Evolutionary conservation across 2,329 filamentous ascomycete genomes (phyloP).

Genomic region (Cercospora citrullina): DNA sequence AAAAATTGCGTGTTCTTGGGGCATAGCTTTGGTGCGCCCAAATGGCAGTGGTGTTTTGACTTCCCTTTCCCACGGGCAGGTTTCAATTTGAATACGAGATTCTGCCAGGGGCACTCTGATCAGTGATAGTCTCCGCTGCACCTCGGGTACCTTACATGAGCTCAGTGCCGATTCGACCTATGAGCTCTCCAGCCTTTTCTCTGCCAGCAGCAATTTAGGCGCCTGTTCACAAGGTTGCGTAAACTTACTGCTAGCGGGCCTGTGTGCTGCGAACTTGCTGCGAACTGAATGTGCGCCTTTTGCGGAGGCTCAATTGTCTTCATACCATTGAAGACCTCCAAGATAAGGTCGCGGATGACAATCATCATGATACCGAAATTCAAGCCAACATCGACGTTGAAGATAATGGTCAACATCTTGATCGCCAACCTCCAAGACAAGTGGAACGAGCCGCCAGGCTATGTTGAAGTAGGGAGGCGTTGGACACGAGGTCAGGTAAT

Average conservation of each 20-base stretch:
- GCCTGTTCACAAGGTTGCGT: background rate
- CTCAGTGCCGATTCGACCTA: background rate
- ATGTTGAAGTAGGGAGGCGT: background rate
- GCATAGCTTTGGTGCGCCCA: background rate
- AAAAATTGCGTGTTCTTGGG: background rate
- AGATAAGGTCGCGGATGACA: background rate
- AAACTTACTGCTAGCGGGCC: background rate
- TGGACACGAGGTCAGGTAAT: background rate
- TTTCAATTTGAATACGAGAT: background rate
- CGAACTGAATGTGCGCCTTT: background rate
- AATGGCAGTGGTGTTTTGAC: background rate
- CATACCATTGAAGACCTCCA: background rate
- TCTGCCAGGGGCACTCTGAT: background rate
- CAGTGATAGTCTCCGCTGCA: background rate
- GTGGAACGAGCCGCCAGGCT: background rate
- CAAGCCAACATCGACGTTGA: background rate
- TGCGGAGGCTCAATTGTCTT: background rate
- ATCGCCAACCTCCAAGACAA: background rate
- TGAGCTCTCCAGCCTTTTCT: background rate
- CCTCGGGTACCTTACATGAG: background rate
- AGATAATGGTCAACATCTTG: background rate
- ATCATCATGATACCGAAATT: background rate
- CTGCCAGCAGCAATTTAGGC: background rate
- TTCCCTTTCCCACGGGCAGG: background rate
- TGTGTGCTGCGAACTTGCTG: background rate